These are phyloP conservation scores for Cutaneotrichosporon daszewskae DNA, from an alignment of 1,284 basidiomycete species.

Conservation along the genomic window DNA sequence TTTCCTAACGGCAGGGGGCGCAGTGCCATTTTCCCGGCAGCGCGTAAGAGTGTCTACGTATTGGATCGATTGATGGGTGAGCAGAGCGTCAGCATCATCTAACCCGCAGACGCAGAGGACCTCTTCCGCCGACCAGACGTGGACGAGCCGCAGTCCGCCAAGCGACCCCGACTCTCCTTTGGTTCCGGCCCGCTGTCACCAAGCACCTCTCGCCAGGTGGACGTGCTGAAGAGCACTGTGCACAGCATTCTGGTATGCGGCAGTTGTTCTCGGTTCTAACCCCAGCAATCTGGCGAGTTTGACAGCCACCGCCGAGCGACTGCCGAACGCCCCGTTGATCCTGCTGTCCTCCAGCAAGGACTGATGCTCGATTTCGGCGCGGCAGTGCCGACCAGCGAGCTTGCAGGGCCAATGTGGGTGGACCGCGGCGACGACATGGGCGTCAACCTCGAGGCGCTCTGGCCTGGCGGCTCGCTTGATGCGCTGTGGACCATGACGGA, in stretches of 20 bases:
- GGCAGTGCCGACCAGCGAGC: neutral
- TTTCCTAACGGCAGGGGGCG: conserved; percentile 1
- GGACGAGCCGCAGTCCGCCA: too few relatives aligned
- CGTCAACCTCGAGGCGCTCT: neutral
- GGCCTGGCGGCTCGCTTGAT: conserved; percentile 7
- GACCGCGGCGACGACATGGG: too few relatives aligned
- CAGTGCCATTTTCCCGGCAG: conserved; percentile 3
- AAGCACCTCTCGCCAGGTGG: neutral
- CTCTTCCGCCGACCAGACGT: conserved; percentile 4
- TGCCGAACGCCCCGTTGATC: too few relatives aligned
- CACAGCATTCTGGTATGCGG: conserved; percentile 6
- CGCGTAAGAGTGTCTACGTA: conserved; percentile 17
- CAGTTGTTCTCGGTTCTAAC: neutral
- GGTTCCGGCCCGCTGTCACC: neutral
- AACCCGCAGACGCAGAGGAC: conserved; percentile 4
- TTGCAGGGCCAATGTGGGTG: neutral
- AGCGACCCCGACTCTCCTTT: too few relatives aligned
- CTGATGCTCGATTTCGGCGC: too few relatives aligned
- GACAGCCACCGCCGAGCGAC: neutral
- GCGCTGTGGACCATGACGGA: conserved; percentile 11
- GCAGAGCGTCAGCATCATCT: neutral
- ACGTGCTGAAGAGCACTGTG: conserved; percentile 9
- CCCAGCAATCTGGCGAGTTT: neutral
- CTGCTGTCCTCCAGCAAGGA: too few relatives aligned
- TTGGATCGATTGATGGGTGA: conserved; percentile 13